Conservation (phyloP, 2,329 filamentous ascomycete species). For the Xylariales sp. region DNA sequence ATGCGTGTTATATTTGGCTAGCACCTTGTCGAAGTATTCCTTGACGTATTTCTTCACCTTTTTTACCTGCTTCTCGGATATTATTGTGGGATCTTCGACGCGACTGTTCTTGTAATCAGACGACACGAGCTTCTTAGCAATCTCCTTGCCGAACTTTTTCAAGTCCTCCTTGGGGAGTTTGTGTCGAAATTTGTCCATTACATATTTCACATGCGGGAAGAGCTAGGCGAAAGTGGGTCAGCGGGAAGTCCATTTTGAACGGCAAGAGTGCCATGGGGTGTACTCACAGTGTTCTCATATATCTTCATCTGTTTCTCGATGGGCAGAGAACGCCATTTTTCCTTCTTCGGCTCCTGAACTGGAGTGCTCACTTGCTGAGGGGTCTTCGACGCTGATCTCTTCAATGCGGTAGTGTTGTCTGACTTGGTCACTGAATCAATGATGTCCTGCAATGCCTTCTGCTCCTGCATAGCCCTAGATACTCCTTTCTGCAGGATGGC, state of each 20-base stretch:
- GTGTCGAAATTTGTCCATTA: slow-evolving; percentile 81
- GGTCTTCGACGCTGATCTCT: slow-evolving; percentile 54
- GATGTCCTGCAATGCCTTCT: slow-evolving; percentile 76
- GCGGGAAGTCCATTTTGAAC: no score
- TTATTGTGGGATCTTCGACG: slow-evolving; percentile 72
- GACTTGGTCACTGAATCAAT: slow-evolving; percentile 78
- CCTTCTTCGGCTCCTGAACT: slow-evolving; percentile 55
- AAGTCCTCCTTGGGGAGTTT: slow-evolving; percentile 78
- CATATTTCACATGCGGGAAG: slow-evolving; percentile 77
- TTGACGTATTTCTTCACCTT: slow-evolving; percentile 81
- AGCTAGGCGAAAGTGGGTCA: slow-evolving; percentile 47
- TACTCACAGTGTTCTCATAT: slow-evolving; percentile 83
- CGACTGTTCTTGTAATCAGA: slow-evolving; percentile 88
- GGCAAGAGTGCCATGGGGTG: slow-evolving; percentile 10
- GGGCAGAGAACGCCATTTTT: slow-evolving; percentile 66
- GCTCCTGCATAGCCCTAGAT: slow-evolving; percentile 58
- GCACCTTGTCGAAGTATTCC: slow-evolving; percentile 82
- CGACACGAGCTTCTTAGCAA: slow-evolving; percentile 83
- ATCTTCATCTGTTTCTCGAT: slow-evolving; percentile 90
- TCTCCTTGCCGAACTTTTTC: slow-evolving; percentile 59
- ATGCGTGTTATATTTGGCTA: slow-evolving; percentile 66
- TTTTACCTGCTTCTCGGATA: slow-evolving; percentile 72
- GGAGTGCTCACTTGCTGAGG: slow-evolving; percentile 56
- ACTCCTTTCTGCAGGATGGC: slow-evolving; percentile 55
- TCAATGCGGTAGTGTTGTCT: slow-evolving; percentile 44